Evolutionary conservation across 2,329 filamentous ascomycete genomes (phyloP).

Genomic region (Elsinoe necatrix): DNA sequence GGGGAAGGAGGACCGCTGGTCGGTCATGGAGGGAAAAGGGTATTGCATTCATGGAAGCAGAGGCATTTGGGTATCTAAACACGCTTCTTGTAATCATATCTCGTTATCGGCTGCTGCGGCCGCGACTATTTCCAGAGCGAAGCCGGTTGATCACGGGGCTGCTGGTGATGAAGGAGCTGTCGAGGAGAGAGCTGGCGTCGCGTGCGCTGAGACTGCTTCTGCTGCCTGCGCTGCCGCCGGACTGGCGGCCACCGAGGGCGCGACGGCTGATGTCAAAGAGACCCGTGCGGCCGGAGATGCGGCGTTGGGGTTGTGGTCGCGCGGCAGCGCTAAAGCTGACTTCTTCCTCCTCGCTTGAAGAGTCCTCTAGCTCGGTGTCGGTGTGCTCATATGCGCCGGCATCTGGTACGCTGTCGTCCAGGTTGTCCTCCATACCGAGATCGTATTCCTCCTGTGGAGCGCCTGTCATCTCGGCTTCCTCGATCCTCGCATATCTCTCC

Average conservation of each 20-base stretch:
- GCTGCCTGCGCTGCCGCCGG: slow-evolving; percentile 17
- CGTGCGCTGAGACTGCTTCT: slow-evolving; percentile 28
- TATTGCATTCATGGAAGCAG: slow-evolving; percentile 13
- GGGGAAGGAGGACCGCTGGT: slow-evolving; percentile 6
- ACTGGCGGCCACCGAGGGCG: slow-evolving; percentile 19
- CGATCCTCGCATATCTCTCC: slow-evolving; percentile 36
- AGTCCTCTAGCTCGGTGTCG: slow-evolving; percentile 43
- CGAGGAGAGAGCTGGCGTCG: slow-evolving; percentile 30
- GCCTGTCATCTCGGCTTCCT: slow-evolving; percentile 41
- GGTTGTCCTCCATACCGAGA: slow-evolving; percentile 31
- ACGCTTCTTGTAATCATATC: neutral
- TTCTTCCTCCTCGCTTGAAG: slow-evolving; percentile 24
- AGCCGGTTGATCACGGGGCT: slow-evolving; percentile 26
- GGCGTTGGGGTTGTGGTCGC: neutral
- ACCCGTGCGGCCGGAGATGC: slow-evolving; percentile 16
- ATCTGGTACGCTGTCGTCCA: slow-evolving; percentile 45
- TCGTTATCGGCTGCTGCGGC: neutral
- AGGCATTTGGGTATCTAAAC: slow-evolving; percentile 2
- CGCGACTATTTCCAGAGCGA: slow-evolving; percentile 7
- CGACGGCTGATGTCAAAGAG: slow-evolving; percentile 22
- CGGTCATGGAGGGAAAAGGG: neutral
- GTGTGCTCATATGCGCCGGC: slow-evolving; percentile 48
- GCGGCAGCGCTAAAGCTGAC: slow-evolving; percentile 16
- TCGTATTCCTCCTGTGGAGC: slow-evolving; percentile 42
- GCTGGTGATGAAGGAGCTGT: slow-evolving; percentile 30